Base-by-base conservation (phyloP, 306 rosid species). In the Ochetophila trinervis region DNA sequence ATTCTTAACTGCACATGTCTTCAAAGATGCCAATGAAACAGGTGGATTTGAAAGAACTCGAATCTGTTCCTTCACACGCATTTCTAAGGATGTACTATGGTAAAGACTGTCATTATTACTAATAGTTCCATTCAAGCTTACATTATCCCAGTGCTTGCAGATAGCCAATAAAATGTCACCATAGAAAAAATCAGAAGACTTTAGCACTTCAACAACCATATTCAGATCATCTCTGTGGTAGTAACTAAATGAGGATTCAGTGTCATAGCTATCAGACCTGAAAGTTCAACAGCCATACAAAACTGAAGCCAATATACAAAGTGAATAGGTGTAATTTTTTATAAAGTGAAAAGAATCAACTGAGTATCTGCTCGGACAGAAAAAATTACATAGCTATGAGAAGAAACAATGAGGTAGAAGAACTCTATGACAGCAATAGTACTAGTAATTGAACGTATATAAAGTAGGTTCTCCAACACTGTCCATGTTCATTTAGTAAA, bases 251-350 rank as follows among this genome's bases (percentile, higher is more conserved):
- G 78, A 61, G 40, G 96, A 80, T 61, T 71, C 88, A 2, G 53
- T 27, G 65, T 88, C 91, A 71, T 80, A 83, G 56, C 91, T 81
- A 66, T 80, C 86, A 63, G 96, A 86, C 85, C 99, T 93, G 95
- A 80, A 78, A 81, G 74, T 65, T 55, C 45, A 78, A 75, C 73
- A 81, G 27, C 51, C 59, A 71, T 67, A 73, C 53, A 77, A 32
- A 66, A 52, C 22, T 60, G 47, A 77, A 71, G 62, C 58, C 34
- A 67, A 55, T 67, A 63, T 59, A 55, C 49, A 63, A 24, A 37
- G 65, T 57, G 60, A 72, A 57, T 5, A 32, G 9, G 63, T 37
- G 17, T 37, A 56, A 36, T 15, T n/a, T 14, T 56, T 9, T 6
- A 17, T 5, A 8, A 63, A 47, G 32, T 15, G n/a, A 45, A 68